Conservation (phyloP, 805 yeast genomes). For the Saccharomycopsis fibuligera region DNA sequence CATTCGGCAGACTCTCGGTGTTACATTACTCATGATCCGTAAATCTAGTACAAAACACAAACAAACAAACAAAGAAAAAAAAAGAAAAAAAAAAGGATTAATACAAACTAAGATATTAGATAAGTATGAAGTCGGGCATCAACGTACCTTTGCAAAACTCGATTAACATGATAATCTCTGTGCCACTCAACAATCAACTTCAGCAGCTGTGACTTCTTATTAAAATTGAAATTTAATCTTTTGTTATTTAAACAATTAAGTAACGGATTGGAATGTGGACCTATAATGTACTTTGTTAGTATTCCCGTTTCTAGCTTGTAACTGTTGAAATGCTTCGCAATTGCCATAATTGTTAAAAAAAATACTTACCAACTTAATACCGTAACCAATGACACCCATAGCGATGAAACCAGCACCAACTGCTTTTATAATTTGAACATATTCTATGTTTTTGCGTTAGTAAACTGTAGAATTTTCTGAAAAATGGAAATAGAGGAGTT, state of each 20-base stretch:
- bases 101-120: too few species aligned
- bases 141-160: too few species aligned
- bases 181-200: too few species aligned
- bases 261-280: constrained; percentile 95
- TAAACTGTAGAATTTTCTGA: background rate
- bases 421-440: constrained; percentile 81
- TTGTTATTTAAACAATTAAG: constrained; percentile 61
- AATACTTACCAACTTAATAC: constrained; percentile 63
- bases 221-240: background rate
- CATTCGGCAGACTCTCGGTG: too few species aligned
- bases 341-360: background rate
- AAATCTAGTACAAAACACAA: too few species aligned
- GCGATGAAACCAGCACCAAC: constrained; percentile 95
- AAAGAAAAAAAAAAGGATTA: too few species aligned
- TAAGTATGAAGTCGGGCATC: too few species aligned
- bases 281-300: constrained; percentile 16
- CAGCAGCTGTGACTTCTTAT: too few species aligned
- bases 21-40: too few species aligned
- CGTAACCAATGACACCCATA: constrained; percentile 97
- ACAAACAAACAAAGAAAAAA: too few species aligned
- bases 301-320: background rate
- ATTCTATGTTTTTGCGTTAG: constrained; percentile 43
- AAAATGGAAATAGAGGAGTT: background rate
- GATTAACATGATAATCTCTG: too few species aligned
- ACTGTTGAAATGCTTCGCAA: background rate